Conservation (phyloP, 2,329 filamentous ascomycete species). For the Zymoseptoria brevis region DNA sequence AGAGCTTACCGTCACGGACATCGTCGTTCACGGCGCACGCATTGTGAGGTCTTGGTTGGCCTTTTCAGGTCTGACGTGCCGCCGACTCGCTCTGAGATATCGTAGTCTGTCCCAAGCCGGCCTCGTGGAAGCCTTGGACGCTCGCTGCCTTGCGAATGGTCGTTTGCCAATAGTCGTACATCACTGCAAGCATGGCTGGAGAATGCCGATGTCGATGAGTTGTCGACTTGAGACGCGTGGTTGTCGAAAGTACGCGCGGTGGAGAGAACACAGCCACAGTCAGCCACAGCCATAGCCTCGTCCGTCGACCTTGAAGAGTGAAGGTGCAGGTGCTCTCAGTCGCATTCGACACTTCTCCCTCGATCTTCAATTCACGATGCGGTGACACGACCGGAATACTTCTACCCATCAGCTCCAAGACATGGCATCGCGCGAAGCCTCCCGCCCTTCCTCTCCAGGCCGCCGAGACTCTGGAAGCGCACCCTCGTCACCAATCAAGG, state of each 20-base stretch:
- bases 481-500: constrained; percentile 19
- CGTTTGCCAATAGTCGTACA: no score
- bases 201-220: neutral
- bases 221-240: neutral
- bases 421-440: neutral
- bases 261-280: neutral
- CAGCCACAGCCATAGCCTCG: neutral
- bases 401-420: neutral
- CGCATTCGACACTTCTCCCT: neutral
- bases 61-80: no score
- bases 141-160: no score
- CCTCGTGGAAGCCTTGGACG: no score
- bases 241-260: neutral
- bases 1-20: neutral
- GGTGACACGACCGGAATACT: neutral
- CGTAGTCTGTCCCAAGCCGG: no score
- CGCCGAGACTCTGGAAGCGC: constrained; percentile 17
- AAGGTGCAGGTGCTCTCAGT: neutral
- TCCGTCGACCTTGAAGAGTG: neutral
- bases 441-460: neutral
- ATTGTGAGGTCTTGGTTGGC: neutral
- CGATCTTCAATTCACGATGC: neutral
- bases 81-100: no score
- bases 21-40: neutral
- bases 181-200: no score